These are phyloP conservation scores for Aspergillus piperis DNA, from an alignment of 2,329 filamentous ascomycete species.

Conservation along the genomic window DNA sequence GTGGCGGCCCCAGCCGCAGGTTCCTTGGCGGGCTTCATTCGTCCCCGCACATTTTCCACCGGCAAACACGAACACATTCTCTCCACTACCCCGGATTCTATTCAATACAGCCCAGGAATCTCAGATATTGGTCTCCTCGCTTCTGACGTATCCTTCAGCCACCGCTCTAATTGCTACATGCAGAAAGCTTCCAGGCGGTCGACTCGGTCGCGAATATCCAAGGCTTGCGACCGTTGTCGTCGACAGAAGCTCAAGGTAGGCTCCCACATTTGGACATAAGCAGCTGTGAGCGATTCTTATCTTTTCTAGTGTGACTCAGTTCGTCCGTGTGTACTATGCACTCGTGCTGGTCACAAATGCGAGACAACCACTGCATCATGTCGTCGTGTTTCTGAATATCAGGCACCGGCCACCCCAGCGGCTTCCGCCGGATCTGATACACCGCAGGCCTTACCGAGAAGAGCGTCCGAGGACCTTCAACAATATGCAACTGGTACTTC, in stretches of 20 bases:
- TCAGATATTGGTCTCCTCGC: too few species aligned
- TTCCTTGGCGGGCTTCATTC: neutral
- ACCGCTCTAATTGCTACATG: neutral
- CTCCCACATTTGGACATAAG: neutral
- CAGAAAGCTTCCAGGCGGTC: neutral
- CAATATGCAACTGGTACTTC: neutral
- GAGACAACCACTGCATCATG: neutral
- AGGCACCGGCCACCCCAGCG: neutral
- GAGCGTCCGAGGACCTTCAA: neutral
- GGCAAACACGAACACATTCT: neutral
- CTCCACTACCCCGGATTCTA: neutral
- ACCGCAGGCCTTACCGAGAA: neutral
- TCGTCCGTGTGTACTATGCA: neutral
- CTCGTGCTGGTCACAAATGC: neutral
- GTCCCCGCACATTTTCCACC: neutral
- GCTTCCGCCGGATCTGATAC: neutral
- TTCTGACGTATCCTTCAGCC: too few species aligned
- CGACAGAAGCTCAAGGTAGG: conserved; percentile 6
- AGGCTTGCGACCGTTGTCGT: conserved; percentile 4
- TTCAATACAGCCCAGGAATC: too few species aligned
- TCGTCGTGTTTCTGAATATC: neutral
- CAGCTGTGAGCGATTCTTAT: neutral
- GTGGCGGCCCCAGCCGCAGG: too few species aligned
- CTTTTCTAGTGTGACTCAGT: neutral
- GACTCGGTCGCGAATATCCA: neutral